Evolutionary conservation across 371 early-diverging fungal species (phyloP), one percentile per base, ranked within the genome.

Genomic region (Sporodiniella umbellata): DNA sequence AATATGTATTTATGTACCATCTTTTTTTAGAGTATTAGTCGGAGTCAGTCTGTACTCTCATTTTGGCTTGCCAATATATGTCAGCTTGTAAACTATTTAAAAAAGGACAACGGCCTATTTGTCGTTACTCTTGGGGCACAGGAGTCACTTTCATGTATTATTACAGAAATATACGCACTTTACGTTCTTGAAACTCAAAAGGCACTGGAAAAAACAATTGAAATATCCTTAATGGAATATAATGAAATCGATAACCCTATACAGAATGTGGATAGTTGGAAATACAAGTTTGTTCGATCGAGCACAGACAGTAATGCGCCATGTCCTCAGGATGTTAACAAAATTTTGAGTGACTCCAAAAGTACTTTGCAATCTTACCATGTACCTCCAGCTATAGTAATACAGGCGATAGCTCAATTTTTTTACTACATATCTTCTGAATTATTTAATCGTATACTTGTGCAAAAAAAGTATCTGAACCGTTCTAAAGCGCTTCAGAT

Each of bases 61-160:
- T 92, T 82, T 54, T 94, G 94, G 95, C 70, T 92, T 19, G 74
- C 92, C 25, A 95, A 95, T 62, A 58, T 76, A 33, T 81, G 81
- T 22, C 84, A 83, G 33, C 72, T 96, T 4, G 53, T 90, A 3
- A 83, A 84, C 46, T 94, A 87, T 57, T 62, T 96, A 26, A 85
- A 89, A 60, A 83, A 85, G 45, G 96, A 96, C 61, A 38, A 76
- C 3, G 79, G 81, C 0, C 75, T 95, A n/a, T 78, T 75, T 12
- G 49, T 66, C n/a, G 58, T 75, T 10, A 88, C 91, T 1, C 60
- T 53, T 33, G 63, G 70, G 10, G 55, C 76, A 14, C 92, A 92
- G 51, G 72, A 81, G 2, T 58, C 66, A 10, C 59, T 96, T 23
- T 70, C 84, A 2, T 85, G 84, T 42, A 66, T 89, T 10, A 69